Evolutionary conservation across 768 basidiomycete species (phyloP).

Genomic region (Cystobasidium tubakii): DNA sequence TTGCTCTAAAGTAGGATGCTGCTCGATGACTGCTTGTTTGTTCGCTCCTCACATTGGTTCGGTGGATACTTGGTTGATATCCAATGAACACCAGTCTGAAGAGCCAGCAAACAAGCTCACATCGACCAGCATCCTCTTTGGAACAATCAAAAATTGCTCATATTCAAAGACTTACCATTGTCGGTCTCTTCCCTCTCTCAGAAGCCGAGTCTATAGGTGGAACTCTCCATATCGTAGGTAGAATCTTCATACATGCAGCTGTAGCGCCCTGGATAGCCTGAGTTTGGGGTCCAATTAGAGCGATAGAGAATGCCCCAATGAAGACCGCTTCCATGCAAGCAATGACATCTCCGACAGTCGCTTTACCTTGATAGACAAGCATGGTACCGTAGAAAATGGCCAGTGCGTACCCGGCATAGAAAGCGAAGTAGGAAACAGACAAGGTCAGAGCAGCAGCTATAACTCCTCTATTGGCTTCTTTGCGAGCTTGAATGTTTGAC

Average conservation of each 20-base stretch:
- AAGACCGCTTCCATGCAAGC: slow-evolving; percentile 61
- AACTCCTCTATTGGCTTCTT: slow-evolving; percentile 45
- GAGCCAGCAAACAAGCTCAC: neutral
- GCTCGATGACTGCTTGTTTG: too few relatives aligned
- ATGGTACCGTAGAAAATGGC: slow-evolving; percentile 88
- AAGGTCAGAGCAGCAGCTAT: slow-evolving; percentile 49
- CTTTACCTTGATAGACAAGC: slow-evolving; percentile 61
- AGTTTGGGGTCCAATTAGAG: slow-evolving; percentile 76
- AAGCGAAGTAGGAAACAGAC: slow-evolving; percentile 64
- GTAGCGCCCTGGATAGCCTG: slow-evolving; percentile 68
- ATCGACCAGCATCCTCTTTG: too few relatives aligned
- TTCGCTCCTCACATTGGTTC: too few relatives aligned
- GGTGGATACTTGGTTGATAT: too few relatives aligned
- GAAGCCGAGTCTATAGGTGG: slow-evolving; percentile 77
- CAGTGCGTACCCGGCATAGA: slow-evolving; percentile 53
- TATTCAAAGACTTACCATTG: neutral
- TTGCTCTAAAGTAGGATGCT: too few relatives aligned
- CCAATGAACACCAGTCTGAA: too few relatives aligned
- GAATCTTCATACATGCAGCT: slow-evolving; percentile 67
- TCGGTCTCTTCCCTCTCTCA: slow-evolving; percentile 55
- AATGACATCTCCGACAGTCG: slow-evolving; percentile 67
- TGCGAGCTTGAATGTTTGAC: slow-evolving; percentile 53
- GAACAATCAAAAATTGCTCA: too few relatives aligned
- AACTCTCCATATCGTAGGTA: slow-evolving; percentile 75
- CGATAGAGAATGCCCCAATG: slow-evolving; percentile 67